Percentiles rank a stretch among this genome's conserved stretches.
phyloP scores from a whole-genome alignment of 169 alveolate species.

The Neospora caninum region DNA sequence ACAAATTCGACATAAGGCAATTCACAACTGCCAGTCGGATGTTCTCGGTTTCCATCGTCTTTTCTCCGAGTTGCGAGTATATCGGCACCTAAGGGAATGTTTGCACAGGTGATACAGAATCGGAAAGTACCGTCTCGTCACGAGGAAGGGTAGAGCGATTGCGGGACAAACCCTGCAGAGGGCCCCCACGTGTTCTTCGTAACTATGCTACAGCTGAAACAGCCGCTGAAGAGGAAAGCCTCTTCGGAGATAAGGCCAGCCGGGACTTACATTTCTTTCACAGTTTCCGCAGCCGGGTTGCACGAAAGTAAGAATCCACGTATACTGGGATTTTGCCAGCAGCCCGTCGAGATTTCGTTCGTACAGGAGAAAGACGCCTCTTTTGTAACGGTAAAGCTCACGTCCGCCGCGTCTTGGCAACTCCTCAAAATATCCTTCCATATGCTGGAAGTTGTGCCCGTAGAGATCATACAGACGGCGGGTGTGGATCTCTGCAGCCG shows the following conservation, averaged over 20 bases:
- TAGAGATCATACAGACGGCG: constrained; percentile 47
- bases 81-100: constrained; percentile 19
- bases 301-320: constrained; percentile 35
- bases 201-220: too few relatives aligned
- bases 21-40: constrained; percentile 43
- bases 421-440: constrained; percentile 37
- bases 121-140: too few relatives aligned
- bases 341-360: constrained; percentile 19
- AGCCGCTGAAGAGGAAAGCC: too few relatives aligned
- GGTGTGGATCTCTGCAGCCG: background rate
- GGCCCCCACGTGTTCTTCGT: too few relatives aligned
- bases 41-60: constrained; percentile 31
- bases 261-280: constrained; percentile 16
- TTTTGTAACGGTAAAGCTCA: constrained; percentile 36
- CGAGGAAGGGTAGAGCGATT: too few relatives aligned
- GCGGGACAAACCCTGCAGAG: too few relatives aligned
- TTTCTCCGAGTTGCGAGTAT: constrained; percentile 30
- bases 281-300: constrained; percentile 55
- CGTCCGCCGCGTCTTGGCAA: background rate
- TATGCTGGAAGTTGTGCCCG: background rate
- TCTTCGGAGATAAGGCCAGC: too few relatives aligned
- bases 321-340: background rate
- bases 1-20: constrained; percentile 16
- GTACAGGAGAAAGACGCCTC: constrained; percentile 27
- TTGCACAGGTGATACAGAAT: background rate